Evolutionary conservation across 2,329 filamentous ascomycete genomes (phyloP), one percentile per base, ranked within the genome.

Genomic region (Parafenestella ontariensis): DNA sequence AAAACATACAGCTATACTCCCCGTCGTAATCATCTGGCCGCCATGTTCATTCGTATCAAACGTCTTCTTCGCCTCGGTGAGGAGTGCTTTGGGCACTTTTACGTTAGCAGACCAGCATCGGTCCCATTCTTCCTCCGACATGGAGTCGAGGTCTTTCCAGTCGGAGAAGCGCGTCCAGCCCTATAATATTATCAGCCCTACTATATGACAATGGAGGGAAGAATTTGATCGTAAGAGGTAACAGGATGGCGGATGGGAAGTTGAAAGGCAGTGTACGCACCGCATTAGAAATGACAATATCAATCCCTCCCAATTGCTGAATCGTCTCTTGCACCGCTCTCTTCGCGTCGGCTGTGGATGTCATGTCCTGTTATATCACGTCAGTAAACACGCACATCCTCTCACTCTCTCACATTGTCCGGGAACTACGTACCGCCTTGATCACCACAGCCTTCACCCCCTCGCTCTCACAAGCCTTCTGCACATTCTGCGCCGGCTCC

Each of bases 241-340:
- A 28, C 21, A 3, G 31, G 3, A 6, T 33, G 28, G 36, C 31
- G 41, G 24, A 15, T 10, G 29, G 26, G 8, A 40, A 17, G 17
- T n/a, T n/a, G 33, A 23, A 33, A n/a, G 5, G 13, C 4, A 17
- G 2, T 26, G 24, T 5, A 13, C 80, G 42, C 66, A 86, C 84
- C 17, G 89, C 89, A 73, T 95, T 95, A 2, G 88, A 89, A 65
- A 94, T 85, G 41, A 95, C 79, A 36, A 92, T 82, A 75, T 95
- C 90, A n/a, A 95, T 73, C 1, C 87, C 85, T 4, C 88, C 89
- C 59, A 91, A 80, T n/a, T 74, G 75, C 23, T 81, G 76, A 43
- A 87, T 79, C 1, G 85, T 83, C 40, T 87, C 81, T 17, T 82
- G 75, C 1, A 93, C 84, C 0, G 88, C 80, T 0, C 79, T 77